Evolutionary conservation across 164 flowering plant genomes (phyloP).

Genomic region (Dillenia suffruticosa): DNA sequence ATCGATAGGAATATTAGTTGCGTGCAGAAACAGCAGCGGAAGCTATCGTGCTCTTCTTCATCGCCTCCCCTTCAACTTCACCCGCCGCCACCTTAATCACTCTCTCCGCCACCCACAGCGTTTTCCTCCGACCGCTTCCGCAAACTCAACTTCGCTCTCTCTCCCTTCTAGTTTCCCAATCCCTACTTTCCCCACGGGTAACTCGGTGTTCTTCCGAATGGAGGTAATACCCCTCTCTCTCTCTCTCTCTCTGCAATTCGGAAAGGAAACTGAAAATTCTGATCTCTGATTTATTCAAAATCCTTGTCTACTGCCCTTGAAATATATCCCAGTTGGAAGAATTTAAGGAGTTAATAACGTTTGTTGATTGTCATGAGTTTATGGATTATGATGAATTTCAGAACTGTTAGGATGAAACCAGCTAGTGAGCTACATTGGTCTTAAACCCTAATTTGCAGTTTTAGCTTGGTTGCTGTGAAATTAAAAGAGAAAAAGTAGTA

Average conservation of each 20-base stretch:
- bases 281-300: constrained; percentile 3
- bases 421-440: too few species aligned
- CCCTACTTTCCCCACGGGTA: constrained; percentile 26
- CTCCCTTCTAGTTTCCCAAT: constrained; percentile 6
- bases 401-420: too few species aligned
- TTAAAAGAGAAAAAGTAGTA: too few species aligned
- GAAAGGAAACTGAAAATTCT: not conserved
- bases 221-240: constrained; percentile 30
- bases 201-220: constrained; percentile 35
- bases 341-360: too few species aligned
- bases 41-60: constrained; percentile 37
- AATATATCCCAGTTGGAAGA: too few species aligned
- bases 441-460: too few species aligned
- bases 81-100: constrained; percentile 8
- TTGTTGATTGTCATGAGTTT: too few species aligned
- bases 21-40: not conserved
- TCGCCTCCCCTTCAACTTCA: constrained; percentile 14
- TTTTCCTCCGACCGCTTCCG: constrained; percentile 7
- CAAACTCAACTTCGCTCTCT: constrained; percentile 7
- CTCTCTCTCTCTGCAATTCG: not conserved
- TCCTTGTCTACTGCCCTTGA: not conserved
- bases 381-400: too few species aligned
- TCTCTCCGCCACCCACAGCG: constrained; percentile 8
- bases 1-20: too few species aligned
- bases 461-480: too few species aligned